phyloP scores from a whole-genome alignment of 164 flowering plant species.

The Vitis labrusca region DNA sequence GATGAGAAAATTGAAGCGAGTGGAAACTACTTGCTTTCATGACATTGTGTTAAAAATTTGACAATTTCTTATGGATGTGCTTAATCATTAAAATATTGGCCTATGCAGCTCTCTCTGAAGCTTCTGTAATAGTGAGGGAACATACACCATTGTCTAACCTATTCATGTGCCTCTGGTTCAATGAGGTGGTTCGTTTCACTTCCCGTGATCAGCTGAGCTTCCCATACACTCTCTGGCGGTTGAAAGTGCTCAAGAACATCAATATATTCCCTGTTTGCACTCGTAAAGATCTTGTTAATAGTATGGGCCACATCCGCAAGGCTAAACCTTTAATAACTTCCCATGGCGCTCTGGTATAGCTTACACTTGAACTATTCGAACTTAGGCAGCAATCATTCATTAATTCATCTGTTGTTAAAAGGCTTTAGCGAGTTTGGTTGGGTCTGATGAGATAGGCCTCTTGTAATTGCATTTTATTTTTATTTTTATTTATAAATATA shows the following conservation, averaged over 20 bases:
- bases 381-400: too few species aligned
- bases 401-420: too few species aligned
- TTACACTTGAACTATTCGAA: too few species aligned
- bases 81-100: slow-evolving; percentile 8
- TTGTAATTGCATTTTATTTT: too few species aligned
- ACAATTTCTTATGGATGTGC: not conserved
- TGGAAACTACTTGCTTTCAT: not conserved
- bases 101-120: slow-evolving; percentile 89
- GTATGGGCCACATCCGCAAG: slow-evolving; percentile 91
- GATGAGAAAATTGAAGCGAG: too few species aligned
- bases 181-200: slow-evolving; percentile 94
- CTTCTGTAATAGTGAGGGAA: slow-evolving; percentile 88
- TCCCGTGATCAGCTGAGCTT: slow-evolving; percentile 96
- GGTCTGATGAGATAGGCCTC: too few species aligned
- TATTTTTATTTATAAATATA: too few species aligned
- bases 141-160: slow-evolving; percentile 76
- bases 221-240: slow-evolving; percentile 83
- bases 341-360: too few species aligned
- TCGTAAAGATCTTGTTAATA: slow-evolving; percentile 92
- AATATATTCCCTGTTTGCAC: slow-evolving; percentile 92
- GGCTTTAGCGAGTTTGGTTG: too few species aligned
- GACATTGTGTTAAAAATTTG: not conserved
- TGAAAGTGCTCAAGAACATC: slow-evolving; percentile 58
- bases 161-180: slow-evolving; percentile 96
- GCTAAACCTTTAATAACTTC: slow-evolving; percentile 61